These are phyloP conservation scores for Dorcoceras hygrometricum DNA, from an alignment of 257 asterid genomes.

Conservation along the genomic window DNA sequence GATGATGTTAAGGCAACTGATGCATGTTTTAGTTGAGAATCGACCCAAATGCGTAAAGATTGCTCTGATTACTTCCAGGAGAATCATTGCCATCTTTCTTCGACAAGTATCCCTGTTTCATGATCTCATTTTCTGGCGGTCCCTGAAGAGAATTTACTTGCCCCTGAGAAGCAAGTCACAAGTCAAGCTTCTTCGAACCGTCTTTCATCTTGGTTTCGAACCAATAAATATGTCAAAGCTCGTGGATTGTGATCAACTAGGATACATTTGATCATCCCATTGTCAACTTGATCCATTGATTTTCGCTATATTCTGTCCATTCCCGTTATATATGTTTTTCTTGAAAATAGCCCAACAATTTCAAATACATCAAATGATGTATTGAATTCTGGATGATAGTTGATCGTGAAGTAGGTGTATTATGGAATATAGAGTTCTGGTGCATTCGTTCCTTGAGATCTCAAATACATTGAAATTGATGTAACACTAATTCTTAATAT, in stretches of 20 bases:
- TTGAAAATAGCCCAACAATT: no score
- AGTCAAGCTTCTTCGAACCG: slow-evolving; percentile 28
- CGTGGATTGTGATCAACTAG: neutral
- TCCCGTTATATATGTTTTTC: no score
- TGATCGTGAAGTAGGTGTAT: no score
- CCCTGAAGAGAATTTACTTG: slow-evolving; percentile 76
- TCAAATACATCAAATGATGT: no score
- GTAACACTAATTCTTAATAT: no score
- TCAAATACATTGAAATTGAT: no score
- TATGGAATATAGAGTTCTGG: neutral
- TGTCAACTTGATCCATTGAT: neutral
- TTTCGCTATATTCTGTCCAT: no score
- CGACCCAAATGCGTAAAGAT: neutral
- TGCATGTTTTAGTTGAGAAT: neutral
- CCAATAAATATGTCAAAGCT: slow-evolving; percentile 18
- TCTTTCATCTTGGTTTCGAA: neutral
- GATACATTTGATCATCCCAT: no score
- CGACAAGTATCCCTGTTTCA: neutral
- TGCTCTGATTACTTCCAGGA: neutral
- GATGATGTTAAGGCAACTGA: no score
- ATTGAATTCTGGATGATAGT: no score
- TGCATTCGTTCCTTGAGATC: no score
- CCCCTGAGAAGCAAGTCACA: slow-evolving; percentile 50
- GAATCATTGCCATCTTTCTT: neutral
- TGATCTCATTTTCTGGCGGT: slow-evolving; percentile 58